Evolutionary conservation across 192 early-diverging fungal genomes (phyloP).

Genomic region (Coemansia sp.): DNA sequence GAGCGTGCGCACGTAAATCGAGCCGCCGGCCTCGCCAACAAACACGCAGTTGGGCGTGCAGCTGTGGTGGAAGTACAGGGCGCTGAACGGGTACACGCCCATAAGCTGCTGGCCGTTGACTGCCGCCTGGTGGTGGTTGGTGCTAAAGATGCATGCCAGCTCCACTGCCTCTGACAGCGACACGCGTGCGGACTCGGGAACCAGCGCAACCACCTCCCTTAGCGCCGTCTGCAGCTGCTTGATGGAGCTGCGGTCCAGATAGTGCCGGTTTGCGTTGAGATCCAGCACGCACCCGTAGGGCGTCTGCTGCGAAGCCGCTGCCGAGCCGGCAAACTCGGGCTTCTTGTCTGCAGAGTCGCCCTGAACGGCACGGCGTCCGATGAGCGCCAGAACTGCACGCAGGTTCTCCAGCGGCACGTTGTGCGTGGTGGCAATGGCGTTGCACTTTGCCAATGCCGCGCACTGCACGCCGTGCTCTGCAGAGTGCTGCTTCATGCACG

Average conservation of each 20-base stretch:
- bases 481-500: slow-evolving; percentile 46
- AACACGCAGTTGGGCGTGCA: slow-evolving; percentile 73
- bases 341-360: slow-evolving; percentile 3
- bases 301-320: slow-evolving; percentile 17
- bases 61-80: slow-evolving; percentile 71
- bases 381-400: slow-evolving; percentile 44
- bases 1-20: slow-evolving; percentile 61
- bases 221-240: slow-evolving; percentile 41
- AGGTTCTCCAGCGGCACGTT: slow-evolving; percentile 33
- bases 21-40: slow-evolving; percentile 57
- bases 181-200: slow-evolving; percentile 33
- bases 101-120: slow-evolving; percentile 60
- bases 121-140: slow-evolving; percentile 59
- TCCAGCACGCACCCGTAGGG: slow-evolving; percentile 31
- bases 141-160: slow-evolving; percentile 62
- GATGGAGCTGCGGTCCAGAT: slow-evolving; percentile 36
- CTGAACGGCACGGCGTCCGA: slow-evolving; percentile 36
- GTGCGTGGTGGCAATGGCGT: slow-evolving; percentile 32
- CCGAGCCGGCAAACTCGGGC: slow-evolving; percentile 13
- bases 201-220: slow-evolving; percentile 43
- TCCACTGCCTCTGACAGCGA: slow-evolving; percentile 53
- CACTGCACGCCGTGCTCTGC: slow-evolving; percentile 50
- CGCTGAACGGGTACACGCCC: slow-evolving; percentile 69
- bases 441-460: slow-evolving; percentile 35
- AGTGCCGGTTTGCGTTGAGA: slow-evolving; percentile 53